These are phyloP conservation scores for Aspergillus egyptiacus DNA, from an alignment of 495 filamentous ascomycete genomes.

Conservation along the genomic window DNA sequence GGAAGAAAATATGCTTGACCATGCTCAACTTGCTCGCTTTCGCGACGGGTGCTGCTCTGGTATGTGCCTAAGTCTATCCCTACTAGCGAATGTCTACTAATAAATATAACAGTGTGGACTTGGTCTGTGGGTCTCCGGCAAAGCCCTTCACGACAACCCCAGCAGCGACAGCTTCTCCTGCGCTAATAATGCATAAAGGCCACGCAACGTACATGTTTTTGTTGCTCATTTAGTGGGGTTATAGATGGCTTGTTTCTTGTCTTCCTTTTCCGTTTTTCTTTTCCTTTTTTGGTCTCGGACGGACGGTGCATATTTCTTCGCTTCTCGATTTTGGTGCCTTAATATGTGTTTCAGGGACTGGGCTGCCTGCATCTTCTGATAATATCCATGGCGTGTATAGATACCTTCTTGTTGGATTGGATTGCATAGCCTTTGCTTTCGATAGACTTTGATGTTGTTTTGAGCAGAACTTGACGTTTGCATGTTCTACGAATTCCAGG, in stretches of 20 bases:
- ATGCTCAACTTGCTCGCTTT: conserved; percentile 30
- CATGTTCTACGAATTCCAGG: background rate
- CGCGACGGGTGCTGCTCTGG: conserved; percentile 30
- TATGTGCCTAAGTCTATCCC: conserved; percentile 11
- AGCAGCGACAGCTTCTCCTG: conserved; percentile 39
- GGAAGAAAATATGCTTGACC: conserved; percentile 33
- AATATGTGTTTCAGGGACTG: too few species aligned
- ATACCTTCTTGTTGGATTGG: background rate
- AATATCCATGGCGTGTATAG: background rate
- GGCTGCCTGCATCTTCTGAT: background rate
- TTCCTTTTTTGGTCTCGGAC: background rate
- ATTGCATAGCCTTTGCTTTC: conserved; percentile 1
- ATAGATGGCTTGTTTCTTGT: background rate
- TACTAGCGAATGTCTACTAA: background rate
- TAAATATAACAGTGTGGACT: conserved; percentile 32
- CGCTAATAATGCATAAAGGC: conserved; percentile 29
- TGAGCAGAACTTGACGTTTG: conserved; percentile 1
- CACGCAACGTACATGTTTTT: background rate
- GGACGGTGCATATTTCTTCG: background rate
- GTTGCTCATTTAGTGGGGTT: background rate
- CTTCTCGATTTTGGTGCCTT: background rate
- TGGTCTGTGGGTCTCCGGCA: conserved; percentile 41
- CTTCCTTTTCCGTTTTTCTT: background rate
- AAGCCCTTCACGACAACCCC: conserved; percentile 33
- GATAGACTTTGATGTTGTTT: background rate